Base-by-base conservation (phyloP, 2,329 filamentous ascomycete species). In the Colletotrichum shisoi region DNA sequence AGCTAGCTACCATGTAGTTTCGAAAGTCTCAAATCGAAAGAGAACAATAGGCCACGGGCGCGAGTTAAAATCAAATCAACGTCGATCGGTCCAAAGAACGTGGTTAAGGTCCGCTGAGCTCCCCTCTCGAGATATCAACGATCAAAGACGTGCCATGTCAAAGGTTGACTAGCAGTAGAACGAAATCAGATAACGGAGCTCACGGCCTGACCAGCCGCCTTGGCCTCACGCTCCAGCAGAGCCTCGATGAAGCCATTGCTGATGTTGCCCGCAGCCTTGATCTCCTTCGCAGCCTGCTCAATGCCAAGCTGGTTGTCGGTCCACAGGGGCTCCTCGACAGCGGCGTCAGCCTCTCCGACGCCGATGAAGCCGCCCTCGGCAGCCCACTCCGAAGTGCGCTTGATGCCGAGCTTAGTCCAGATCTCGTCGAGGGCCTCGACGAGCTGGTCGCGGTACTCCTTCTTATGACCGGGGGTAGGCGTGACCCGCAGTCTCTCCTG, bases 401-500 rank as follows among this genome's bases (percentile, higher is more conserved):
- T 97, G 80, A 97, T 94, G 69, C 88, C 89, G 2, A 99, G 87
- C 74, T 94, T 88, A 54, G 84, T 87, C 94, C 94, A 99, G 67
- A 99, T 94, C 72, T 87, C 86, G 73, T 97, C 92, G 40, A 99
- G 81, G 5, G 94, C 93, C 67, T 88, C 80, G 34, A 97, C 89
- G 4, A 99, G 89, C 73, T 96, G 88, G 71, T 96, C 91, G 69
- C 93, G 92, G 80, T 91, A 93, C 72, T 92, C 87, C 79, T 91
- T 91, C 62, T 87, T 88, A 78, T 99, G 95, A 49, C 95, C 95
- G 0, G 95, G 95, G 1, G 95, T 99, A 0, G 95, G 95, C 1
- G 95, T 99, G 78, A 99, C 93, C 71, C 95, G 91, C 63, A 99
- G 89, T 66, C 95, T 90, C 80, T 99, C 95, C 82, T 99, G 94